Evolutionary conservation across 345 rosid species (phyloP).

Genomic region (Arabis hirsuta): DNA sequence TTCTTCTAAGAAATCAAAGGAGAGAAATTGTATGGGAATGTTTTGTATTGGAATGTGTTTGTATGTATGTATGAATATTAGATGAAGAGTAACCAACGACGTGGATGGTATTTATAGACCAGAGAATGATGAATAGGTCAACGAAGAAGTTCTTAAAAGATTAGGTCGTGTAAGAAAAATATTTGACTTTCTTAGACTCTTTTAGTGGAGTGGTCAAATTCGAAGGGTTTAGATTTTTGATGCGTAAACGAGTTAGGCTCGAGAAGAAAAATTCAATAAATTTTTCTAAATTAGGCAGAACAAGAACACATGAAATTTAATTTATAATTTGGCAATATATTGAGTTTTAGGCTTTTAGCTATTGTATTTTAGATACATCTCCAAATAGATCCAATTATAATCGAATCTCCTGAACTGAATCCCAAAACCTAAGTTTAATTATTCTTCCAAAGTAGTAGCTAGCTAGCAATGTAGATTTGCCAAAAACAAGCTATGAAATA

Average conservation of each 20-base stretch:
- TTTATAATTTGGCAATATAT: neutral
- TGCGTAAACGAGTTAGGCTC: slow-evolving; percentile 41
- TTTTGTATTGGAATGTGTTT: slow-evolving; percentile 3
- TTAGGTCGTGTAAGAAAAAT: slow-evolving; percentile 32
- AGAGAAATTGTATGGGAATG: neutral
- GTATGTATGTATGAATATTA: slow-evolving; percentile 26
- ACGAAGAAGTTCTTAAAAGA: slow-evolving; percentile 16
- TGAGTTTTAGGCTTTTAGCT: neutral
- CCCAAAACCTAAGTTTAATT: too few species aligned
- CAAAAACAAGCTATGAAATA: neutral
- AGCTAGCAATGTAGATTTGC: too few species aligned
- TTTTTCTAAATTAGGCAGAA: slow-evolving; percentile 35
- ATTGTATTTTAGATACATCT: neutral
- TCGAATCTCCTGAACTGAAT: too few species aligned
- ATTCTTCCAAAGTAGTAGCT: too few species aligned
- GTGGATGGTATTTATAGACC: slow-evolving; percentile 39
- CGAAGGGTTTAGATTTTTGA: slow-evolving; percentile 29
- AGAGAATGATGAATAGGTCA: slow-evolving; percentile 28
- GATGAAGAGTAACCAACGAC: slow-evolving; percentile 40
- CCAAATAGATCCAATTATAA: neutral
- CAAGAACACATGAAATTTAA: slow-evolving; percentile 14
- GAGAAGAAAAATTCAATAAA: slow-evolving; percentile 15
- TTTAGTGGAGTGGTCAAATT: slow-evolving; percentile 46
- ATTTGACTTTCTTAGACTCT: slow-evolving; percentile 34
- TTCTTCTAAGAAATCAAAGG: neutral